Conservation (phyloP, 139 green algal genomes). For the Edaphochlamys debaryana region DNA sequence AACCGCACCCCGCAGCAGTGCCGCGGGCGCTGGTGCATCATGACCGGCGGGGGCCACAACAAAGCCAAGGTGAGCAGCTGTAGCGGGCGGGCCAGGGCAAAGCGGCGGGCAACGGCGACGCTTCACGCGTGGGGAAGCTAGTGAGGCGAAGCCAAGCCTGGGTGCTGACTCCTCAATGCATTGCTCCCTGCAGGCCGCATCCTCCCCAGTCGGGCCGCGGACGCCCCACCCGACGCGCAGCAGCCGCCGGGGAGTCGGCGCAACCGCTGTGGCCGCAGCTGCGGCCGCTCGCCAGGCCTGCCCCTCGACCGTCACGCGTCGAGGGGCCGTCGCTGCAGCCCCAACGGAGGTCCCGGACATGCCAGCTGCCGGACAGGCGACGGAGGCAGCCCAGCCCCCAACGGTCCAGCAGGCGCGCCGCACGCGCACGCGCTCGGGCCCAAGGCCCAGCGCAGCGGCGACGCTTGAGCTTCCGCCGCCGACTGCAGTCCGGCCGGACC, state of each 20-base stretch:
- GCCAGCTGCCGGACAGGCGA: neutral
- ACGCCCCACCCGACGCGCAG: neutral
- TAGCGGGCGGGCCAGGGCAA: no score
- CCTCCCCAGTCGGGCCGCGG: neutral
- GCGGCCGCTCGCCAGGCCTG: neutral
- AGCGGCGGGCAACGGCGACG: no score
- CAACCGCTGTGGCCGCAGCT: neutral
- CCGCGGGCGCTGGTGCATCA: slow-evolving; percentile 77
- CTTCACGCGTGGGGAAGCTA: no score
- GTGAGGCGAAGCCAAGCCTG: no score
- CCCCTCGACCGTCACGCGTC: slow-evolving; percentile 4
- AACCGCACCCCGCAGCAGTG: slow-evolving; percentile 88
- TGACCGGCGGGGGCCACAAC: slow-evolving; percentile 24
- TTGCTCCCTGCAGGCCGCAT: no score
- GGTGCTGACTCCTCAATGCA: no score
- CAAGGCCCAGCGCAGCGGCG: neutral
- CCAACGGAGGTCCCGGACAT: slow-evolving; percentile 3
- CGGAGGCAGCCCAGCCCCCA: neutral
- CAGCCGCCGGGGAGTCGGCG: neutral
- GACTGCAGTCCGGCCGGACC: no score
- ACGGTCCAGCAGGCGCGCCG: neutral
- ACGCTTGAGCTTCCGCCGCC: no score
- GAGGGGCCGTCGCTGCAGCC: neutral
- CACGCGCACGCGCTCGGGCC: neutral
- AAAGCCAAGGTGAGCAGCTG: neutral